Evolutionary conservation across 371 early-diverging fungal genomes (phyloP).

Genomic region (Dinochytrium kinnereticum): DNA sequence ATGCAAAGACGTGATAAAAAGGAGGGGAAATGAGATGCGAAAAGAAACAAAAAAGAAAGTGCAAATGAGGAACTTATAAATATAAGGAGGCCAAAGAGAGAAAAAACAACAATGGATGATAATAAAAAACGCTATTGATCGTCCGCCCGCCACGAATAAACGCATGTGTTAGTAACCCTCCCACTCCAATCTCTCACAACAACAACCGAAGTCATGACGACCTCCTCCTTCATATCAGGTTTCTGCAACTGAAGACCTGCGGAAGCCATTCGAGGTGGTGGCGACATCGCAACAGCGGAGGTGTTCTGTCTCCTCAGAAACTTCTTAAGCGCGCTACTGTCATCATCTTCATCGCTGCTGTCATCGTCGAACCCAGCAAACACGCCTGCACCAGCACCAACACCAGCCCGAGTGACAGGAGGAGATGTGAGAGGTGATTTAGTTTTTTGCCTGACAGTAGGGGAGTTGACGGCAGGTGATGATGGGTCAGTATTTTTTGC

Average conservation of each 20-base stretch:
- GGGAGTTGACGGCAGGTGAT: neutral
- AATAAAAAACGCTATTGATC: neutral
- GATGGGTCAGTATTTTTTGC: neutral
- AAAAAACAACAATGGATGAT: neutral
- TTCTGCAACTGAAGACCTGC: neutral
- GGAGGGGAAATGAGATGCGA: too few species aligned
- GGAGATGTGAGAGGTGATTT: neutral
- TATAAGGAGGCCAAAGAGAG: too few species aligned
- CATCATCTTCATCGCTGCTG: neutral
- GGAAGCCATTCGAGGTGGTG: constrained; percentile 2
- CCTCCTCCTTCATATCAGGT: neutral
- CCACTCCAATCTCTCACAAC: neutral
- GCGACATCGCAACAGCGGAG: neutral
- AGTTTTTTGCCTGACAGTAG: neutral
- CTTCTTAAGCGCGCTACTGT: neutral
- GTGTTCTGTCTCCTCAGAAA: neutral
- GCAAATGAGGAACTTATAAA: too few species aligned
- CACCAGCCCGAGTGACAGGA: neutral
- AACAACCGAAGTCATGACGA: constrained; percentile 9
- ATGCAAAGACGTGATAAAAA: too few species aligned
- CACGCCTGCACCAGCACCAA: constrained; percentile 1
- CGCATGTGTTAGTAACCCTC: neutral
- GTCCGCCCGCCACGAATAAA: neutral
- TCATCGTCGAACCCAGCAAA: constrained; percentile 13
- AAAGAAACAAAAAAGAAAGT: too few species aligned